These are phyloP conservation scores for Collybia sordida DNA, from an alignment of 768 basidiomycete genomes.

Conservation along the genomic window DNA sequence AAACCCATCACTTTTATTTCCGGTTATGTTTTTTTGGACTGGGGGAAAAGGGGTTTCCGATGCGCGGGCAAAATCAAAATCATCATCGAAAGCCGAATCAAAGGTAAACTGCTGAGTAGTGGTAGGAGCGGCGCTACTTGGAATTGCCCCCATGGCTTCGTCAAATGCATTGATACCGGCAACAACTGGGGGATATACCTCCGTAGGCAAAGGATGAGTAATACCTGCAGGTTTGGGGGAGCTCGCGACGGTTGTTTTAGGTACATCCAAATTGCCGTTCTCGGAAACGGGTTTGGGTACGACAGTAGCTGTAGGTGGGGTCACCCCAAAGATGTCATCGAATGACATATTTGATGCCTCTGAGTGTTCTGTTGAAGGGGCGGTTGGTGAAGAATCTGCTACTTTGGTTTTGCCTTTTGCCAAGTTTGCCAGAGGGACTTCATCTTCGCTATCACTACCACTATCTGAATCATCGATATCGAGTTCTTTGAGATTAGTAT, in stretches of 20 bases:
- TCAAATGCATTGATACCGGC: slow-evolving; percentile 71
- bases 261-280: background rate
- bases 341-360: slow-evolving; percentile 32
- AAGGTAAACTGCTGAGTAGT: slow-evolving; percentile 54
- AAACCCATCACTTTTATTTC: slow-evolving; percentile 22
- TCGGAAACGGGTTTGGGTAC: background rate
- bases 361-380: slow-evolving; percentile 6
- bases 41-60: slow-evolving; percentile 31
- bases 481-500: slow-evolving; percentile 53
- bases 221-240: slow-evolving; percentile 18
- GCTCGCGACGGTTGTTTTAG: background rate
- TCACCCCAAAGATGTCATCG: slow-evolving; percentile 57
- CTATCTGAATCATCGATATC: slow-evolving; percentile 52
- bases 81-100: slow-evolving; percentile 54
- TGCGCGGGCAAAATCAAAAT: slow-evolving; percentile 59
- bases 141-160: slow-evolving; percentile 64
- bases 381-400: slow-evolving; percentile 13
- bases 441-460: slow-evolving; percentile 55
- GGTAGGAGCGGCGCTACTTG: slow-evolving; percentile 31
- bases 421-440: slow-evolving; percentile 36
- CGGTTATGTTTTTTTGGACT: slow-evolving; percentile 17
- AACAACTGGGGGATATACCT: slow-evolving; percentile 17
- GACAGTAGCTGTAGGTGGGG: slow-evolving; percentile 21
- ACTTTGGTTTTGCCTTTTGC: slow-evolving; percentile 22
- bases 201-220: slow-evolving; percentile 10